Conservation (phyloP, 1,284 basidiomycete species). For the Rhodotorula sp. region DNA sequence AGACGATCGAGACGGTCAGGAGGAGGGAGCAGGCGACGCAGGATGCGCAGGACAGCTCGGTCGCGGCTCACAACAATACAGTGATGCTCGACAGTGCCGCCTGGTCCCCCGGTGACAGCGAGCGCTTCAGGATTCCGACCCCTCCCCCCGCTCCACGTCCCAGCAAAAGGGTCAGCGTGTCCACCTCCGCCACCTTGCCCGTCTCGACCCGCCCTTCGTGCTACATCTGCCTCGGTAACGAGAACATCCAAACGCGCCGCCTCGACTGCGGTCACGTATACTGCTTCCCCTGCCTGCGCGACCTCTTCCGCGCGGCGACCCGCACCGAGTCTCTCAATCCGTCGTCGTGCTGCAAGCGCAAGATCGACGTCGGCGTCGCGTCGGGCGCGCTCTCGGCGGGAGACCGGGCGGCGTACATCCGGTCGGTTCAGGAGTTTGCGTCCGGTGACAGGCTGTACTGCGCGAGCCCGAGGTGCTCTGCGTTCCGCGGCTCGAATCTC, state of each 20-base stretch:
- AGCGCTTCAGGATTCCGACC: background rate
- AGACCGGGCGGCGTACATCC: constrained; percentile 34
- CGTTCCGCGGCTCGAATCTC: constrained; percentile 56
- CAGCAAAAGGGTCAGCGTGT: background rate
- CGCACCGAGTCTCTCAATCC: constrained; percentile 56
- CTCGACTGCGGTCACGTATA: constrained; percentile 49
- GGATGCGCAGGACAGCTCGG: no score
- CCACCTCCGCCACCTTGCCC: background rate
- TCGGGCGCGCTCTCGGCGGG: no score
- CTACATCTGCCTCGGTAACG: constrained; percentile 71
- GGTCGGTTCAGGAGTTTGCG: constrained; percentile 50
- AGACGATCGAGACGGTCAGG: background rate
- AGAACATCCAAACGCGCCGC: constrained; percentile 58
- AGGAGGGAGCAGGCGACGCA: no score
- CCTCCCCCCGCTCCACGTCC: no score
- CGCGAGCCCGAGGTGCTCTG: constrained; percentile 55
- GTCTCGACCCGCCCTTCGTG: background rate
- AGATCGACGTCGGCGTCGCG: background rate
- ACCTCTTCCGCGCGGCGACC: constrained; percentile 53
- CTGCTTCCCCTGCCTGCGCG: constrained; percentile 52
- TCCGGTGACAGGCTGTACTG: constrained; percentile 57
- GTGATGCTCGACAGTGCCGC: no score
- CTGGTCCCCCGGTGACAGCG: no score
- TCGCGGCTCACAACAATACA: no score
- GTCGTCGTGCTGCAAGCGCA: constrained; percentile 53